Conservation (phyloP, 2,329 filamentous ascomycete genomes). For the Aspergillus sp. region DNA sequence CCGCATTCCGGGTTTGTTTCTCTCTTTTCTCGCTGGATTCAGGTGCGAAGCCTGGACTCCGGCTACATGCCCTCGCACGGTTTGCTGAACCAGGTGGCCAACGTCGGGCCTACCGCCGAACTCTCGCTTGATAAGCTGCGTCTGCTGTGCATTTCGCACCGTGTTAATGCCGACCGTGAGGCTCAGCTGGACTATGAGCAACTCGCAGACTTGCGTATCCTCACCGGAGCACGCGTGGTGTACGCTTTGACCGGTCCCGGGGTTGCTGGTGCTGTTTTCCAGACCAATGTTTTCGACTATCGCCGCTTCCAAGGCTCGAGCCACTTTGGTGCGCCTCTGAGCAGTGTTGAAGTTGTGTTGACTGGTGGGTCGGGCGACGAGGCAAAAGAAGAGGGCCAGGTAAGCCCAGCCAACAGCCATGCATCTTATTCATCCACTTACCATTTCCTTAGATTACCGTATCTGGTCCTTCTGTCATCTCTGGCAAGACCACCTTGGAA, state of each 20-base stretch:
- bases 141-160: slow-evolving; percentile 76
- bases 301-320: slow-evolving; percentile 53
- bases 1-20: slow-evolving; percentile 65
- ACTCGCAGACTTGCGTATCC: slow-evolving; percentile 79
- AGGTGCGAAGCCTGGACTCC: slow-evolving; percentile 68
- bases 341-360: slow-evolving; percentile 76
- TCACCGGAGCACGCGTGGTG: slow-evolving; percentile 75
- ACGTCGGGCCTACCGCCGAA: slow-evolving; percentile 42
- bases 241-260: slow-evolving; percentile 80
- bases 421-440: neutral
- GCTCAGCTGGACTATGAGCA: slow-evolving; percentile 68
- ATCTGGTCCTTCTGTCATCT: slow-evolving; percentile 72
- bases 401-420: slow-evolving; percentile 41
- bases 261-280: slow-evolving; percentile 86
- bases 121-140: slow-evolving; percentile 68
- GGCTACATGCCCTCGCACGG: slow-evolving; percentile 73
- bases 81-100: slow-evolving; percentile 54
- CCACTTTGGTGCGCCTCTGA: slow-evolving; percentile 83
- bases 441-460: slow-evolving; percentile 62
- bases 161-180: slow-evolving; percentile 60
- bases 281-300: slow-evolving; percentile 89
- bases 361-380: slow-evolving; percentile 37
- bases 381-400: slow-evolving; percentile 61
- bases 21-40: slow-evolving; percentile 69
- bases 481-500: slow-evolving; percentile 64